Percentiles rank a stretch among this genome's conserved stretches.
These are phyloP conservation scores for Pythium brachiatum DNA, from an alignment of 352 stramenopile species.

Conservation along the genomic window DNA sequence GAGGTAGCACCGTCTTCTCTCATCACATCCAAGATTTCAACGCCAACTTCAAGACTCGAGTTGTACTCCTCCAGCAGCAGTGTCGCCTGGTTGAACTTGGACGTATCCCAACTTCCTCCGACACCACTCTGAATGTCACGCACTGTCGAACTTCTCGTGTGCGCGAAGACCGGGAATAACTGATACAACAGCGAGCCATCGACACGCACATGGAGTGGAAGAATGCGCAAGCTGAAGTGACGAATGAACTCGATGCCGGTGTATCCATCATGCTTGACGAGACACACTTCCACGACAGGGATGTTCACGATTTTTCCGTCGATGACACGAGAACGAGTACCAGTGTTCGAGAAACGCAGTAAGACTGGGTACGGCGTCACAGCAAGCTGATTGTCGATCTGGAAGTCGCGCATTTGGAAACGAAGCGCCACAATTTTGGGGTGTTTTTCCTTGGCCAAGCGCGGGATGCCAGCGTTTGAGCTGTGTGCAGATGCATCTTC, in stretches of 20 bases:
- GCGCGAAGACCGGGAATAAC: slow-evolving; percentile 59
- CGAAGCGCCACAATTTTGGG: slow-evolving; percentile 58
- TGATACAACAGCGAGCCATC: slow-evolving; percentile 81
- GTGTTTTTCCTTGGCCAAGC: slow-evolving; percentile 53
- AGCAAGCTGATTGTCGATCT: slow-evolving; percentile 87
- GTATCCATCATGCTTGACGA: slow-evolving; percentile 88
- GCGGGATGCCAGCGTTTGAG: slow-evolving; percentile 30
- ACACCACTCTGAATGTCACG: slow-evolving; percentile 20
- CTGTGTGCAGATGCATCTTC: slow-evolving; percentile 22
- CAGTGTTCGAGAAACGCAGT: slow-evolving; percentile 75
- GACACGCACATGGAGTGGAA: slow-evolving; percentile 77
- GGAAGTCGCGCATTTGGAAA: slow-evolving; percentile 75
- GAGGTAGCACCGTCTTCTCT: slow-evolving; percentile 60
- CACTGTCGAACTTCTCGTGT: slow-evolving; percentile 34
- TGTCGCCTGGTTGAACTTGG: slow-evolving; percentile 39
- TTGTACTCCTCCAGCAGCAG: slow-evolving; percentile 73
- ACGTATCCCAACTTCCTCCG: slow-evolving; percentile 25
- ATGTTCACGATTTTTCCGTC: slow-evolving; percentile 53
- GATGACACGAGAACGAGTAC: slow-evolving; percentile 39
- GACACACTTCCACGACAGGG: slow-evolving; percentile 65
- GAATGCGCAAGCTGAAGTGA: slow-evolving; percentile 69
- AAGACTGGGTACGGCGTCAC: slow-evolving; percentile 81
- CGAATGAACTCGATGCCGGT: slow-evolving; percentile 85
- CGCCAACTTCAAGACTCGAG: slow-evolving; percentile 60
- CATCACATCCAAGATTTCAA: slow-evolving; percentile 70